These are phyloP conservation scores for Cucurbita ficifolia DNA, from an alignment of 306 rosid genomes.

Conservation along the genomic window DNA sequence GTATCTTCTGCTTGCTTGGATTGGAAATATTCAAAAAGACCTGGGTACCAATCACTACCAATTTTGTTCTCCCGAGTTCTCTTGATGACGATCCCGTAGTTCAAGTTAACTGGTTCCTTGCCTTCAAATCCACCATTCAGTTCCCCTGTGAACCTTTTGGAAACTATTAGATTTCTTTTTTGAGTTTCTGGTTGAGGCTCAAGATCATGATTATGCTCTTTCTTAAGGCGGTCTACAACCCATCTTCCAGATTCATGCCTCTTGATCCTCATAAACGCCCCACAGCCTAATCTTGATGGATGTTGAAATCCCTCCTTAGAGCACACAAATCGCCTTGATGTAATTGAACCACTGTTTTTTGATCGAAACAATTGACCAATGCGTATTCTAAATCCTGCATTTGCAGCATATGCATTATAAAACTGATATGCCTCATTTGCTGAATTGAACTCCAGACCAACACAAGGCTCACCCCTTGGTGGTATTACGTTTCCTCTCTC, in stretches of 20 bases:
- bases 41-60: constrained; percentile 61
- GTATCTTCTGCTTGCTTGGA: constrained; percentile 78
- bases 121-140: constrained; percentile 39
- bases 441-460: constrained; percentile 67
- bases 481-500: constrained; percentile 35
- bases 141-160: constrained; percentile 49
- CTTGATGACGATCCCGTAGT: constrained; percentile 29
- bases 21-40: constrained; percentile 78
- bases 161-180: constrained; percentile 28
- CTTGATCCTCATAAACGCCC: constrained; percentile 82
- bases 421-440: constrained; percentile 80
- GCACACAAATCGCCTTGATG: constrained; percentile 89
- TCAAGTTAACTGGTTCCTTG: constrained; percentile 44
- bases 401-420: constrained; percentile 63
- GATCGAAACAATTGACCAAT: constrained; percentile 92
- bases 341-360: constrained; percentile 60
- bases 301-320: constrained; percentile 94
- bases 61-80: constrained; percentile 66
- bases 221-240: constrained; percentile 74
- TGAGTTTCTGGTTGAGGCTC: constrained; percentile 29
- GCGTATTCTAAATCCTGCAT: constrained; percentile 61
- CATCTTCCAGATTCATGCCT: constrained; percentile 71
- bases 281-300: constrained; percentile 93
- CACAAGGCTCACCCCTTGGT: constrained; percentile 40
- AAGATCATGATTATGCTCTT: constrained; percentile 76